These are phyloP conservation scores for Pelargonium fulgidum DNA, from an alignment of 441 rosid species.

Conservation along the genomic window DNA sequence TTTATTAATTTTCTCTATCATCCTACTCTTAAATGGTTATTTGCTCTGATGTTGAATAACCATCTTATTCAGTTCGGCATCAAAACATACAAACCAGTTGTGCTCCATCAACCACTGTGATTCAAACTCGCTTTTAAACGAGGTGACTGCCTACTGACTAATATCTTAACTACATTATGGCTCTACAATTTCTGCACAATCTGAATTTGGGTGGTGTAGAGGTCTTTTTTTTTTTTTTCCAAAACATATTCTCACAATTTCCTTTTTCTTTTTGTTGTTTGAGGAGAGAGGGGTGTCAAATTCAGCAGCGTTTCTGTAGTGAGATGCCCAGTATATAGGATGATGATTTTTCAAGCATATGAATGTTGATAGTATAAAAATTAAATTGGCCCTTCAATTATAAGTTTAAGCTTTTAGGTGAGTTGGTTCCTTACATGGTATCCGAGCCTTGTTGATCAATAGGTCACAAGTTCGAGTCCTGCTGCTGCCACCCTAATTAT, in stretches of 20 bases:
- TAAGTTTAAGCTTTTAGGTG: too few species aligned
- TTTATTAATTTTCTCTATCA: neutral
- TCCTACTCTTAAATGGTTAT: slow-evolving; percentile 10
- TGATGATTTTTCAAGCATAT: too few species aligned
- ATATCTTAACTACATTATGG: neutral
- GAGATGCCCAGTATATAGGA: neutral
- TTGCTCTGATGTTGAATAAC: slow-evolving; percentile 23
- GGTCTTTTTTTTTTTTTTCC: too few species aligned
- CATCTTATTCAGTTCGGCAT: slow-evolving; percentile 36
- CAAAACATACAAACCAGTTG: slow-evolving; percentile 49
- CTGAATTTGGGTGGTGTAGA: neutral
- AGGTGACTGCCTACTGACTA: slow-evolving; percentile 30
- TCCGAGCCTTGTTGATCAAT: too few species aligned
- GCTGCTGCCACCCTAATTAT: too few species aligned
- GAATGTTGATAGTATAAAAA: too few species aligned
- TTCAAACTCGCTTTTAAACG: slow-evolving; percentile 55
- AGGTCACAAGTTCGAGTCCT: too few species aligned
- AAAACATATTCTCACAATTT: neutral
- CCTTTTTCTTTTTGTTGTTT: neutral
- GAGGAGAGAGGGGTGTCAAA: neutral
- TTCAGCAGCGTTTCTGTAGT: neutral
- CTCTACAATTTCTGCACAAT: neutral
- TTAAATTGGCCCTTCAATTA: too few species aligned
- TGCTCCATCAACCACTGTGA: slow-evolving; percentile 64
- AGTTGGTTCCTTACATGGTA: too few species aligned